phyloP scores from a whole-genome alignment of 371 early-diverging fungal genomes.

The Actinomortierella ambigua region DNA sequence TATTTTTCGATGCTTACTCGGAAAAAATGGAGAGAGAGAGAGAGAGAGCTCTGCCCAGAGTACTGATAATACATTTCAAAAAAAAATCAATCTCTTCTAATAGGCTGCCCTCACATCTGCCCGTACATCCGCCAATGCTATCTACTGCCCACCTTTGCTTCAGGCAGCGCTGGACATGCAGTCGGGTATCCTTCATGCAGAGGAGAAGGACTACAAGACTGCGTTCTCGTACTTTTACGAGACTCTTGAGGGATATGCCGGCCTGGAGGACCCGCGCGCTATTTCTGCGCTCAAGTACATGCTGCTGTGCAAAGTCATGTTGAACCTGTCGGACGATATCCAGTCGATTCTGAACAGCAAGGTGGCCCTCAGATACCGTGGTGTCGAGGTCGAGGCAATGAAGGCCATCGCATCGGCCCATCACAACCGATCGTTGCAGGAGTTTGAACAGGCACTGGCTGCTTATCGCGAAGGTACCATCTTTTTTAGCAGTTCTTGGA shows the following conservation, averaged over 20 bases:
- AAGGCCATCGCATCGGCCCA: conserved; percentile 93
- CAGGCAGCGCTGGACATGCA: conserved; percentile 98
- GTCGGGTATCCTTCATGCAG: conserved; percentile 96
- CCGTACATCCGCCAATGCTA: conserved; percentile 95
- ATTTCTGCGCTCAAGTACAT: conserved; percentile 94
- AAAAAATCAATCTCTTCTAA: conserved; percentile 2
- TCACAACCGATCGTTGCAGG: conserved; percentile 90
- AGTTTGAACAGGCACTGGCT: conserved; percentile 90
- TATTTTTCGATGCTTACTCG: too few species aligned
- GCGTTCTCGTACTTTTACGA: conserved; percentile 99
- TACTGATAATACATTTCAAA: too few species aligned
- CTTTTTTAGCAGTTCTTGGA: background rate
- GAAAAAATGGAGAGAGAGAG: too few species aligned
- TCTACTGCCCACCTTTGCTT: conserved; percentile 98
- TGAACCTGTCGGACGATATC: conserved; percentile 91
- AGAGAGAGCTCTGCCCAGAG: too few species aligned
- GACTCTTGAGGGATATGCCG: conserved; percentile 92
- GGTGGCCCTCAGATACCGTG: conserved; percentile 77
- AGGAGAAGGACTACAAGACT: conserved; percentile 99
- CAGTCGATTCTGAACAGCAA: conserved; percentile 84
- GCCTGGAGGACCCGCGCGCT: conserved; percentile 87
- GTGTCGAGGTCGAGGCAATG: conserved; percentile 90
- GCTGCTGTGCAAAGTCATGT: conserved; percentile 98
- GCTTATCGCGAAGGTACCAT: conserved; percentile 77
- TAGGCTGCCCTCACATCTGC: conserved; percentile 97